These are phyloP conservation scores for Candida railenensis DNA, from an alignment of 805 yeast genomes.

Conservation along the genomic window DNA sequence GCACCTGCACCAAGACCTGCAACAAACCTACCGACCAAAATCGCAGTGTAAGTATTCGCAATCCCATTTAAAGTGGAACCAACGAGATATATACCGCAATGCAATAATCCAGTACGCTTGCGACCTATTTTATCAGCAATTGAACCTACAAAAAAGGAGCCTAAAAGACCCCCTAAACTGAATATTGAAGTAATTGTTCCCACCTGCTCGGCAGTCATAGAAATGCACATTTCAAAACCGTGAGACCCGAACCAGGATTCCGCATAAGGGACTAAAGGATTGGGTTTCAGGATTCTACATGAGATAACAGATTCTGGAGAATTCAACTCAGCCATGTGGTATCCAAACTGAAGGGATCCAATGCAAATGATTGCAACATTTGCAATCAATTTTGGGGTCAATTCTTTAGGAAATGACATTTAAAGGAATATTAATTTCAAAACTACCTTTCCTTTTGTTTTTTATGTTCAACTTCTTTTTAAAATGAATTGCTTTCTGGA, in stretches of 20 bases:
- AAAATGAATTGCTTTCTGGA: too few species aligned
- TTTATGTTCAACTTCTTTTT: too few species aligned
- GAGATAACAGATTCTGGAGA: slow-evolving; percentile 78
- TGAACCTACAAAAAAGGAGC: slow-evolving; percentile 67
- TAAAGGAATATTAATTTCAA: neutral
- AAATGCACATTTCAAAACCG: slow-evolving; percentile 51
- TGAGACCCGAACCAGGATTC: slow-evolving; percentile 41
- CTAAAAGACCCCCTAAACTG: slow-evolving; percentile 79
- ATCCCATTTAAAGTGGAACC: slow-evolving; percentile 65
- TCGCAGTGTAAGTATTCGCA: slow-evolving; percentile 38
- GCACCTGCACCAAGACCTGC: slow-evolving; percentile 88
- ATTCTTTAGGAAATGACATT: slow-evolving; percentile 16
- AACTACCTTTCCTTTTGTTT: neutral
- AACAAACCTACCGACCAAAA: slow-evolving; percentile 69
- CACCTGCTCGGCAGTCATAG: slow-evolving; percentile 53
- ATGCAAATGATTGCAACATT: slow-evolving; percentile 62
- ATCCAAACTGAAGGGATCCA: slow-evolving; percentile 87
- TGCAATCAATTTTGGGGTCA: slow-evolving; percentile 36
- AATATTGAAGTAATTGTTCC: slow-evolving; percentile 78
- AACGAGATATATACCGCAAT: slow-evolving; percentile 49
- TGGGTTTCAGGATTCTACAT: slow-evolving; percentile 44
- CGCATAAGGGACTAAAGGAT: slow-evolving; percentile 23
- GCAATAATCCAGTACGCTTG: slow-evolving; percentile 48
- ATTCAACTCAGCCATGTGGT: slow-evolving; percentile 91
- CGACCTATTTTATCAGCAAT: slow-evolving; percentile 70